These are phyloP conservation scores for Remersonia thermophila DNA, from an alignment of 2,329 filamentous ascomycete species.

Conservation along the genomic window DNA sequence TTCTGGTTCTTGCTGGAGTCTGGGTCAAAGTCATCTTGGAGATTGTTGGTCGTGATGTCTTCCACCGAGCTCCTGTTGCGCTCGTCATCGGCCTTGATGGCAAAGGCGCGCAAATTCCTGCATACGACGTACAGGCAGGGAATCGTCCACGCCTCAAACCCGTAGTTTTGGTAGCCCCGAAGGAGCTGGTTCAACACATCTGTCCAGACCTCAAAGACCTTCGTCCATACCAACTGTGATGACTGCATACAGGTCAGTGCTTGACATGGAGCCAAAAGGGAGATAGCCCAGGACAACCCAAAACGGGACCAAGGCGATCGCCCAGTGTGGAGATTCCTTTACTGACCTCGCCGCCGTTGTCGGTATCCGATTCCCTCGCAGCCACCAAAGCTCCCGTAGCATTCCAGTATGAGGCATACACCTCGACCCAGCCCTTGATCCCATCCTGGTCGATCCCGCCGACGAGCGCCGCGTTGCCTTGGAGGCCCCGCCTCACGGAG, in stretches of 20 bases:
- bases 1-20: slow-evolving; percentile 69
- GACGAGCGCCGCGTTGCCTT: slow-evolving; percentile 43
- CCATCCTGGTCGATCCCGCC: slow-evolving; percentile 52
- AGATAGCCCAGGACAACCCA: too few species aligned
- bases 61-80: slow-evolving; percentile 26
- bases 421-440: slow-evolving; percentile 70
- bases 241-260: slow-evolving; percentile 3
- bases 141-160: slow-evolving; percentile 82
- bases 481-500: slow-evolving; percentile 62
- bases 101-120: slow-evolving; percentile 76
- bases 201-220: slow-evolving; percentile 80
- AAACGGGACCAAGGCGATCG: too few species aligned
- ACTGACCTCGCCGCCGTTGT: slow-evolving; percentile 25
- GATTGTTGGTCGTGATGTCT: slow-evolving; percentile 31
- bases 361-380: slow-evolving; percentile 40
- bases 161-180: slow-evolving; percentile 63
- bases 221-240: slow-evolving; percentile 53
- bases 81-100: slow-evolving; percentile 78
- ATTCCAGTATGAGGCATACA: slow-evolving; percentile 77
- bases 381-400: slow-evolving; percentile 61
- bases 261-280: too few species aligned
- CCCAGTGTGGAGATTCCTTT: neutral
- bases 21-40: slow-evolving; percentile 72
- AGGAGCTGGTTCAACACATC: slow-evolving; percentile 66
- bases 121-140: slow-evolving; percentile 80